A percentile compares a stretch with the other conserved stretches of the same genome.
Evolutionary conservation across 805 yeast species (phyloP).

Genomic region (Wickerhamomyces silvicola): DNA sequence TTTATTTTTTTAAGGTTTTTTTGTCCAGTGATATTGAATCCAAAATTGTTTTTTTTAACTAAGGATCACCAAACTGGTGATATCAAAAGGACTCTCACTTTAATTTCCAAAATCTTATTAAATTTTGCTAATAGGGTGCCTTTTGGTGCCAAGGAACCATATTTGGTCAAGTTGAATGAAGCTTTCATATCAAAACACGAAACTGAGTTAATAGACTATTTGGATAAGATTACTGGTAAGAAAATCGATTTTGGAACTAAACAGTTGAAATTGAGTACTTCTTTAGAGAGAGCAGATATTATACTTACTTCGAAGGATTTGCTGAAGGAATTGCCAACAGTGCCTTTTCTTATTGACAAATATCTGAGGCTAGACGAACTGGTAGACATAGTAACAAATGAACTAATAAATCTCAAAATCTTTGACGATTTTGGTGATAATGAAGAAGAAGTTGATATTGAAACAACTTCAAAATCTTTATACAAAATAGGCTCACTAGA

Average conservation of each 20-base stretch:
- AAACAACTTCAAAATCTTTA: slow-evolving; percentile 1
- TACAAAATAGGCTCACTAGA: slow-evolving; percentile 26
- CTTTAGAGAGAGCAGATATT: slow-evolving; percentile 48
- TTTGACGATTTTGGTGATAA: slow-evolving; percentile 17
- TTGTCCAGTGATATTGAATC: slow-evolving; percentile 89
- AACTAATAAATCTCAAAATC: slow-evolving; percentile 3
- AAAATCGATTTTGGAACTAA: slow-evolving; percentile 61
- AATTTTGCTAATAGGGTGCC: slow-evolving; percentile 70
- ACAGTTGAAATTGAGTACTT: slow-evolving; percentile 48
- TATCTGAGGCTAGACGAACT: slow-evolving; percentile 55
- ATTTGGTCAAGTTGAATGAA: slow-evolving; percentile 60
- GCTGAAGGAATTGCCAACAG: slow-evolving; percentile 56
- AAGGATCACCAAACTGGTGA: slow-evolving; percentile 64
- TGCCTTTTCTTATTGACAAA: slow-evolving; percentile 64
- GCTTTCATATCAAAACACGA: slow-evolving; percentile 52
- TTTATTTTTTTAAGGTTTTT: slow-evolving; percentile 78
- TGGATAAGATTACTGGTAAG: slow-evolving; percentile 64
- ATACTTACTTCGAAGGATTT: slow-evolving; percentile 45
- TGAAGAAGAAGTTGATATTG: background rate
- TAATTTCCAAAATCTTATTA: slow-evolving; percentile 73
- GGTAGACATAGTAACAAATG: slow-evolving; percentile 35
- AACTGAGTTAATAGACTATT: slow-evolving; percentile 57
- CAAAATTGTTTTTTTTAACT: slow-evolving; percentile 73
- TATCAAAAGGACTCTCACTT: slow-evolving; percentile 70
- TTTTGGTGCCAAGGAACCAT: slow-evolving; percentile 83